Evolutionary conservation across 2,329 filamentous ascomycete species (phyloP).

Genomic region (Amylocarpus encephaloides): DNA sequence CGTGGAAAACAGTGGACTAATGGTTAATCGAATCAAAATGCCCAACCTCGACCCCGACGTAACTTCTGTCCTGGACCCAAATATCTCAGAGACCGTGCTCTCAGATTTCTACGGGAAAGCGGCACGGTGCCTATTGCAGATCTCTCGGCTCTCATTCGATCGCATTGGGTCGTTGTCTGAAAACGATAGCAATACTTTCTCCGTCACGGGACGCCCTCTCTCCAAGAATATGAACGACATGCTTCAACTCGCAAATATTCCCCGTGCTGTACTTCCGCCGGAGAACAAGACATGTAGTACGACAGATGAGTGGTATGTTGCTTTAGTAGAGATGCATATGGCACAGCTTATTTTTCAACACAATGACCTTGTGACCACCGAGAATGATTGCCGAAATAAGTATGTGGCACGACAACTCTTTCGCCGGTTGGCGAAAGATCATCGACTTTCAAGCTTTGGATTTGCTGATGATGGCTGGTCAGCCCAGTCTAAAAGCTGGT

Average conservation of each 20-base stretch:
- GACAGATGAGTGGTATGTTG: constrained; percentile 1
- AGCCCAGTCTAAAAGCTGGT: constrained; percentile 11
- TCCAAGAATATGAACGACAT: background rate
- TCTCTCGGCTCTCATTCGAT: constrained; percentile 2
- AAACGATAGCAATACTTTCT: constrained; percentile 31
- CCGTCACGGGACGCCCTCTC: constrained; percentile 26
- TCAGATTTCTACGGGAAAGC: constrained; percentile 3
- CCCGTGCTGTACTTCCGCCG: background rate
- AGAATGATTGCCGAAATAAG: constrained; percentile 1
- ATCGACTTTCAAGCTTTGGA: constrained; percentile 8
- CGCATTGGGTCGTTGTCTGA: constrained; percentile 4
- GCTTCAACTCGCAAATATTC: constrained; percentile 1
- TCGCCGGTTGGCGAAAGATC: constrained; percentile 22
- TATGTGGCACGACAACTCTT: constrained; percentile 4
- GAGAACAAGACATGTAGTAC: background rate
- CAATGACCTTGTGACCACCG: background rate
- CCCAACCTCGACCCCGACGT: constrained; percentile 25
- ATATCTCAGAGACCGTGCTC: constrained; percentile 8
- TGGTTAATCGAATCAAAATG: constrained; percentile 30
- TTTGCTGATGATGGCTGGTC: constrained; percentile 27
- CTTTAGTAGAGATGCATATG: constrained; percentile 1
- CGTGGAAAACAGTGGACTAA: constrained; percentile 27
- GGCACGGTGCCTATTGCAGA: background rate
- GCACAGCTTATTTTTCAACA: constrained; percentile 2
- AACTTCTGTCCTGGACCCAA: constrained; percentile 27